Conservation (phyloP, 768 basidiomycete genomes). For the Amanita rubescens region DNA sequence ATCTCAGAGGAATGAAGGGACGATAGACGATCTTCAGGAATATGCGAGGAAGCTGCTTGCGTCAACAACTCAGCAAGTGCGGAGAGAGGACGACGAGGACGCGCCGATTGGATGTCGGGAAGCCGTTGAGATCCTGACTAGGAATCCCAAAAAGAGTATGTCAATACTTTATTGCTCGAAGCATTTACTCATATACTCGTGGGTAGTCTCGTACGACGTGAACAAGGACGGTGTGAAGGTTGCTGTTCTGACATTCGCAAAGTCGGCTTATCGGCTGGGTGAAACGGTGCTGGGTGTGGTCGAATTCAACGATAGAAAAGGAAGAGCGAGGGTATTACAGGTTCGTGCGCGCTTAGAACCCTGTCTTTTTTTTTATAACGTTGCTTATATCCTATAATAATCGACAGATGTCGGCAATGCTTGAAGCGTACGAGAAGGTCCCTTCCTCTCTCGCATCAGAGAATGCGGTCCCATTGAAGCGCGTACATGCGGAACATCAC, state of each 20-base stretch:
- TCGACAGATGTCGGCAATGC: slow-evolving; percentile 86
- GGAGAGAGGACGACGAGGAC: slow-evolving; percentile 35
- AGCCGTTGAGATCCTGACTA: slow-evolving; percentile 85
- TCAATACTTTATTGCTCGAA: slow-evolving; percentile 13
- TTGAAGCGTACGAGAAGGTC: slow-evolving; percentile 84
- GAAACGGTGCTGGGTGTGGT: slow-evolving; percentile 90
- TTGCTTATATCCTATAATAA: too few species aligned
- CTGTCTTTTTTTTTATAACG: too few species aligned
- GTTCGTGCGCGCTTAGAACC: too few species aligned
- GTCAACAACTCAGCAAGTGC: slow-evolving; percentile 23
- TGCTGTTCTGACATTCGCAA: slow-evolving; percentile 86
- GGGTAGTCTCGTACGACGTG: slow-evolving; percentile 85
- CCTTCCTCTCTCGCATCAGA: slow-evolving; percentile 48
- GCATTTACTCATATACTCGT: not conserved
- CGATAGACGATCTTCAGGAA: slow-evolving; percentile 39
- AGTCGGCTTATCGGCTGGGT: slow-evolving; percentile 85
- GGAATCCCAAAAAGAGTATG: slow-evolving; percentile 82
- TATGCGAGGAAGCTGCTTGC: slow-evolving; percentile 45
- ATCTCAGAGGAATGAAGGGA: slow-evolving; percentile 11
- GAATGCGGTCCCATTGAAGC: slow-evolving; percentile 46
- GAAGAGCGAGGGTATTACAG: slow-evolving; percentile 73
- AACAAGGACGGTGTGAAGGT: slow-evolving; percentile 88
- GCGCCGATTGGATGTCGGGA: slow-evolving; percentile 60
- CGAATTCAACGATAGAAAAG: slow-evolving; percentile 69
- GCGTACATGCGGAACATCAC: slow-evolving; percentile 83